phyloP scores from a whole-genome alignment of 768 basidiomycete genomes.

The Suillus placidus region DNA sequence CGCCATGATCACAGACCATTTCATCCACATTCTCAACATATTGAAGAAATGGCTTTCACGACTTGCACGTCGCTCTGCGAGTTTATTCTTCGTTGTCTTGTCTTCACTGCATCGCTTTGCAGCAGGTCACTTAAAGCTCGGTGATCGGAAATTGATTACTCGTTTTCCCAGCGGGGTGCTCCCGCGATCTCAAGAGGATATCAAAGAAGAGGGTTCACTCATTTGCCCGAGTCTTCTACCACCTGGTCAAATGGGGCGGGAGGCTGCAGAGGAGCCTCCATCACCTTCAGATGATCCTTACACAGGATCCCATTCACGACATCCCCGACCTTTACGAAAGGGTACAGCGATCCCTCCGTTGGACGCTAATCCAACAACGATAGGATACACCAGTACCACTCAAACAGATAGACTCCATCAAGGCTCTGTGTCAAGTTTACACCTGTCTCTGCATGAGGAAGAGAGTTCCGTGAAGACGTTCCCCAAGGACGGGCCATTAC shows the following conservation, averaged over 20 bases:
- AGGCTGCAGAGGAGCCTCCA: background rate
- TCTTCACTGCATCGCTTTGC: background rate
- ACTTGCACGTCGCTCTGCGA: constrained; percentile 5
- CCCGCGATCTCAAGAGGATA: background rate
- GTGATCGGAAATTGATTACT: background rate
- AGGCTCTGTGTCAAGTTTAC: background rate
- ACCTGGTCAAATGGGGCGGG: background rate
- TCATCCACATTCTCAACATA: background rate
- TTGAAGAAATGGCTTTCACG: constrained; percentile 7
- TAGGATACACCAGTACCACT: background rate
- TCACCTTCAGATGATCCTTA: constrained; percentile 12
- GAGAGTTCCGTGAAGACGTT: background rate
- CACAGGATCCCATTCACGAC: background rate
- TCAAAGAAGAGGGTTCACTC: background rate
- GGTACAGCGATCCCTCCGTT: background rate
- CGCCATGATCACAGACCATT: background rate
- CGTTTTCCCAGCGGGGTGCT: background rate
- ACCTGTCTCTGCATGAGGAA: background rate
- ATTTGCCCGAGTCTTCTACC: constrained; percentile 3
- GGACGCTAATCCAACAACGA: background rate
- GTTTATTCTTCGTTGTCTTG: background rate
- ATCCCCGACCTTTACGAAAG: background rate
- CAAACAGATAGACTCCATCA: background rate
- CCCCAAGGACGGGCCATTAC: no score
- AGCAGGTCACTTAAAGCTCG: background rate